Evolutionary conservation across 208 protist genomes (phyloP), one percentile per base, ranked within the genome.

Genomic region (Trypanosoma grayi): DNA sequence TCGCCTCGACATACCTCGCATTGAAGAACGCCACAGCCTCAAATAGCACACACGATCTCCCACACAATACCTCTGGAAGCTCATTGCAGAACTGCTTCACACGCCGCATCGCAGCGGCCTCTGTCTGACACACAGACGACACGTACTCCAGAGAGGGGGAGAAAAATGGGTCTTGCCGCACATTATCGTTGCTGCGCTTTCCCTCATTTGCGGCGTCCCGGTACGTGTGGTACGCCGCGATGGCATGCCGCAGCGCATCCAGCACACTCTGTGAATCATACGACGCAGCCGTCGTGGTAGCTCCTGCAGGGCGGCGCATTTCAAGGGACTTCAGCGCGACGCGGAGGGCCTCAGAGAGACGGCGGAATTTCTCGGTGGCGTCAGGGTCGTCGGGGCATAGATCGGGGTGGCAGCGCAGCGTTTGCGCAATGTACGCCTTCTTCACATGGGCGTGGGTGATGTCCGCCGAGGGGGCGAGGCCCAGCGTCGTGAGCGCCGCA

Each of bases 11-110:
- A 63, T 88, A 85, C 48, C 77, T 66, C 11, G 71, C 41, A 72
- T 93, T 77, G 59, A 91, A 93, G 67, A 93, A 93, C 44, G 75
- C 73, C 43, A 93, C 78, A 13, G 81, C 78, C 57, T 93, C 87
- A 65, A 93, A 89, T 27, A 93, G 77, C n/a, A 82, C 77, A 27
- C 66, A 77, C 14, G 75, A 73, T 43, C 68, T 47, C 47, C 86
- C 87, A 65, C 77, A 85, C 25, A 93, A 45, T n/a, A 89, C 69
- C 22, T 66, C 64, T 27, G 87, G 87, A 10, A 93, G 75, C 18
- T 80, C 77, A 16, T 73, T 70, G 55, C 87, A 91, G 59, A 91
- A 90, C 30, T 69, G 68, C 27, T 60, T 45, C 66, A 93, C 80
- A 9, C 79, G 77, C 25, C 66, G 75, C 81, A 82, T 81, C 40